Conservation (phyloP, 2,329 filamentous ascomycete species). For the Colletotrichum ledebouriae region DNA sequence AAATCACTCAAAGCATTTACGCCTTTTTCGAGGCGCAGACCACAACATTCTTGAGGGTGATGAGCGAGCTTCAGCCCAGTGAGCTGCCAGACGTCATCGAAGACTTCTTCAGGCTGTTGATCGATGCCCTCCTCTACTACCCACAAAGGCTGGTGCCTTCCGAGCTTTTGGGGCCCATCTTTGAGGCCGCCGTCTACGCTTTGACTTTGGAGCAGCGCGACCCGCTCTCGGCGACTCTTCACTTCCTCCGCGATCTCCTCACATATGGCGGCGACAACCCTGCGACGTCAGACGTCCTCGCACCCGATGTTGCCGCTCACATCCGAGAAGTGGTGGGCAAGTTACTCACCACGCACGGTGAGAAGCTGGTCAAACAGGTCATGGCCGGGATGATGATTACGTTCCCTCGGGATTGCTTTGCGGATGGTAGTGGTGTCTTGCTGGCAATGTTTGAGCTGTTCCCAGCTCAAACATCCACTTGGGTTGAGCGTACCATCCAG, state of each 20-base stretch:
- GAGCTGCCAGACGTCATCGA: conserved; percentile 90
- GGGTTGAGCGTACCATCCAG: conserved; percentile 87
- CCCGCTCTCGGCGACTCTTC: conserved; percentile 89
- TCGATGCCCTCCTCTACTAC: conserved; percentile 94
- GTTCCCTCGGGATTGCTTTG: conserved; percentile 95
- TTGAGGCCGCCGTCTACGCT: conserved; percentile 88
- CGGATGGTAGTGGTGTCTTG: conserved; percentile 93
- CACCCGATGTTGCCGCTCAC: conserved; percentile 73
- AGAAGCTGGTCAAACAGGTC: conserved; percentile 86
- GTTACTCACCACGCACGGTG: conserved; percentile 78
- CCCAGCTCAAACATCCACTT: conserved; percentile 81
- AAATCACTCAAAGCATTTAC: conserved; percentile 90
- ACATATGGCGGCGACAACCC: conserved; percentile 86
- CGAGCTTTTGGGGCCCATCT: conserved; percentile 82
- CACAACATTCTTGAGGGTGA: conserved; percentile 86
- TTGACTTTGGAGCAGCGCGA: conserved; percentile 92
- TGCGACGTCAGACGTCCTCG: conserved; percentile 70
- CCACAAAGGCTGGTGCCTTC: conserved; percentile 87
- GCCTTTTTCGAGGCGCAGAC: conserved; percentile 95
- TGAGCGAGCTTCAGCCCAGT: conserved; percentile 82
- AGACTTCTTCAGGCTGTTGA: conserved; percentile 94
- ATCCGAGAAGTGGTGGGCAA: conserved; percentile 80
- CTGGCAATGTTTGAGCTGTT: conserved; percentile 90
- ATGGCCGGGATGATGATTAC: conserved; percentile 99
- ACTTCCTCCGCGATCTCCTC: conserved; percentile 92